These are phyloP conservation scores for Fusarium armeniacum DNA, from an alignment of 2,329 filamentous ascomycete species.

Conservation along the genomic window DNA sequence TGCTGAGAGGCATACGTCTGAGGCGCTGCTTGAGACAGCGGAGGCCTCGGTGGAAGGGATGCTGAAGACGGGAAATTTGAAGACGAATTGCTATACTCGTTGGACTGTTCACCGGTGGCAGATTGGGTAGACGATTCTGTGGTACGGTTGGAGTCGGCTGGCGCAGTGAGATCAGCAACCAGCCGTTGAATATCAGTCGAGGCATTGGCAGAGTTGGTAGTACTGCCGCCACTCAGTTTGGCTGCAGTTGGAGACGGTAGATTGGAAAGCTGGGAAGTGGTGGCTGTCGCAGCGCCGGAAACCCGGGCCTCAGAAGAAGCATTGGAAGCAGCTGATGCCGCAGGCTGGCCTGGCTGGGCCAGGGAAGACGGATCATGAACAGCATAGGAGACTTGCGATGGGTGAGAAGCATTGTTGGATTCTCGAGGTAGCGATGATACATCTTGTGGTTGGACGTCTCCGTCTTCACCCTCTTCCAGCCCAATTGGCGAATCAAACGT, in stretches of 20 bases:
- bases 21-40: constrained; percentile 56
- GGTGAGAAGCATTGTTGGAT: constrained; percentile 59
- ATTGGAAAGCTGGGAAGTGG: constrained; percentile 44
- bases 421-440: constrained; percentile 61
- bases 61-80: constrained; percentile 56
- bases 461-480: constrained; percentile 55
- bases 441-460: constrained; percentile 56
- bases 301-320: constrained; percentile 50
- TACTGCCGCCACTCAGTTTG: constrained; percentile 49
- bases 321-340: constrained; percentile 48
- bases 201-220: constrained; percentile 51
- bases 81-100: constrained; percentile 47
- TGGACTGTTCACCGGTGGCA: constrained; percentile 48
- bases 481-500: constrained; percentile 64
- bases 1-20: constrained; percentile 58
- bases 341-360: constrained; percentile 45
- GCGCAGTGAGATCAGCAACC: constrained; percentile 59
- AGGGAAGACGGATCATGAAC: constrained; percentile 53
- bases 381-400: constrained; percentile 52
- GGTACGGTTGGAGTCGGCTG: constrained; percentile 51
- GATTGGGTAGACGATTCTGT: constrained; percentile 49
- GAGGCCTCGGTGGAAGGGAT: constrained; percentile 64
- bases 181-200: constrained; percentile 58
- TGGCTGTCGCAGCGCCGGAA: constrained; percentile 42
- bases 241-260: constrained; percentile 47